Evolutionary conservation across 2,329 filamentous ascomycete species (phyloP), one percentile per base, ranked within the genome.

Genomic region (Calonectria ilicicola): DNA sequence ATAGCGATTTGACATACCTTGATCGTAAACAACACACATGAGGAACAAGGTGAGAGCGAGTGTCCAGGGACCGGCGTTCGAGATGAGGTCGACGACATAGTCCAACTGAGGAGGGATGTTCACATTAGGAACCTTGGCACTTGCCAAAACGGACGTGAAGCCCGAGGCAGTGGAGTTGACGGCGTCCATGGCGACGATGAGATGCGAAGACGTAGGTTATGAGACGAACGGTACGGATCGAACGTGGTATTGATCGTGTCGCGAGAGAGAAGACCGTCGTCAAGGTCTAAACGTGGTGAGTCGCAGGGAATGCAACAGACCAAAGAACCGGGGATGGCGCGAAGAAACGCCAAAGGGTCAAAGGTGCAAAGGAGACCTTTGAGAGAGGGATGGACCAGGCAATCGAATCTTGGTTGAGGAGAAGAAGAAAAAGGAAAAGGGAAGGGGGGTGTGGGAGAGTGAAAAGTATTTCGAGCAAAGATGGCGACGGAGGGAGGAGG

Each of bases 1-100:
- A 51, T 14, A 17, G 32, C 29, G 32, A n/a, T 19, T 19, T 42
- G 47, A 29, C 94, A 84, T 88, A 98, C 96, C 88, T 87, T 98
- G 96, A 85, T 98, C 96, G 84, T 98, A 98, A 73, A 92, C 90
- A 70, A 98, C 90, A 67, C 93, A 91, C 10, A 93, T 80, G 40
- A 93, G 87, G 69, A 98, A 82, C 64, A 97, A 75, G 19, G 94
- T 94, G 76, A 96, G 82, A 40, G 94, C 78, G 76, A 95, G 87
- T 74, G 93, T 92, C 84, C 89, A 87, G 35, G 84, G 83, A 79
- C 90, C 91, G 70, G 91, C 86, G 71, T 90, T 90, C 78, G 91
- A 87, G 77, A 92, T 79, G 84, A 84, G 77, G 44, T 89, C 87
- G 85, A 92, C 80, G 85, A 88, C 80, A 87, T 85, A 84, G 77